Evolutionary conservation across 257 asterid genomes (phyloP).

Genomic region (Solanum medicagineum): DNA sequence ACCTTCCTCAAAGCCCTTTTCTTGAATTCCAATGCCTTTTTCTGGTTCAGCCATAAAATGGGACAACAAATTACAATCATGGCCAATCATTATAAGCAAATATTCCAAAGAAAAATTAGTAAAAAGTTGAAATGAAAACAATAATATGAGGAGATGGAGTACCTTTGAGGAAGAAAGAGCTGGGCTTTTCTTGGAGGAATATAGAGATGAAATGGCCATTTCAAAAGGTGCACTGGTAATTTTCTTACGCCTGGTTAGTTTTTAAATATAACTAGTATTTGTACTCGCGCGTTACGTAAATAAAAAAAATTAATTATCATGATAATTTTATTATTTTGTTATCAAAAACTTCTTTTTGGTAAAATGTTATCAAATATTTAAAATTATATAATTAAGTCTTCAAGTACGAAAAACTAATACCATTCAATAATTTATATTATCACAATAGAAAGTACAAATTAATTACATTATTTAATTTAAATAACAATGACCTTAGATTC

Average conservation of each 20-base stretch:
- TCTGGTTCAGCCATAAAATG: background rate
- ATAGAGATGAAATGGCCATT: constrained; percentile 6
- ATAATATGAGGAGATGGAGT: background rate
- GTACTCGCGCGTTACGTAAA: no score
- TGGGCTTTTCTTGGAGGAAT: background rate
- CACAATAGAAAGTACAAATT: no score
- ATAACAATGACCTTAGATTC: no score
- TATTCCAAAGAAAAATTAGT: background rate
- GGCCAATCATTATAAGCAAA: background rate
- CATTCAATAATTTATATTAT: no score
- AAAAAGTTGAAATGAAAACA: background rate
- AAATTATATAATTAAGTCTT: no score
- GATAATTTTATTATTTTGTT: no score
- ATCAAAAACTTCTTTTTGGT: no score
- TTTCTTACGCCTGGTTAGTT: background rate
- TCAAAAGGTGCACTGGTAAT: background rate
- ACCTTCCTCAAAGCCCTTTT: background rate
- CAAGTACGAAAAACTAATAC: no score
- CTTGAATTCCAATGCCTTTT: background rate
- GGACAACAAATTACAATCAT: background rate
- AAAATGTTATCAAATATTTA: no score
- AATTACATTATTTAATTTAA: no score
- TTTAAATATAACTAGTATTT: no score
- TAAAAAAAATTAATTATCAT: no score
- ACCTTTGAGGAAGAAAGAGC: constrained; percentile 10